Evolutionary conservation across 2,329 filamentous ascomycete species (phyloP).

Genomic region (Alternaria sp.): DNA sequence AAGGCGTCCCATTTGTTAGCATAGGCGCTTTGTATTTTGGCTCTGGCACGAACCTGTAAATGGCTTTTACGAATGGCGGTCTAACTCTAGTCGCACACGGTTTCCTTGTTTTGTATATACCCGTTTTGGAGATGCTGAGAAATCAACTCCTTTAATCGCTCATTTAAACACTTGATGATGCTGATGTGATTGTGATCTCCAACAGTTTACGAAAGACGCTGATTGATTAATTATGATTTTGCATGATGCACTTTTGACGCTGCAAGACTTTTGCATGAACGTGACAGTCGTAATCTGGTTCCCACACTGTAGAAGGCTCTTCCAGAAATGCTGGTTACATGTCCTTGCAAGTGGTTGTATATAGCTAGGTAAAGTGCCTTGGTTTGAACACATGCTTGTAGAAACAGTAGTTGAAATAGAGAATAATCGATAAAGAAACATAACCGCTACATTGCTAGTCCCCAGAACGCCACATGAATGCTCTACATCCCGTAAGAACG

Average conservation of each 20-base stretch:
- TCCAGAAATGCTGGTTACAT: not conserved
- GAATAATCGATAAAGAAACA: not conserved
- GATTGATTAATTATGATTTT: not conserved
- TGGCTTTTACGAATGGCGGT: constrained; percentile 2
- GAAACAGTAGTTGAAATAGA: not conserved
- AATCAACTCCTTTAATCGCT: not conserved
- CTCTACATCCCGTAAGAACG: not conserved
- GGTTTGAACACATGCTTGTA: not conserved
- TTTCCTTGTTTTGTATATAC: constrained; percentile 6
- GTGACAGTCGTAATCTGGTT: no score
- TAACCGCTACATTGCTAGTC: not conserved
- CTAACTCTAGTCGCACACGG: constrained; percentile 2
- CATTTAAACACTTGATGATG: not conserved
- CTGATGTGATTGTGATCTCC: not conserved
- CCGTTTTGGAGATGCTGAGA: not conserved
- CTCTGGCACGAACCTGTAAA: not conserved
- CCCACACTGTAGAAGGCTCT: not conserved
- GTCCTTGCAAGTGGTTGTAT: not conserved
- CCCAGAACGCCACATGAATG: not conserved
- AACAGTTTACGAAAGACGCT: not conserved
- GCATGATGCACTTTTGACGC: not conserved
- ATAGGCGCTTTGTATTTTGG: not conserved
- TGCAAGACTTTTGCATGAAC: not conserved
- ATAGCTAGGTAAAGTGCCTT: not conserved
- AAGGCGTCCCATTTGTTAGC: not conserved